A percentile compares a stretch with the other conserved stretches of the same genome.
Conservation (phyloP, 2,329 filamentous ascomycete genomes). For the Diaporthe vaccinii region DNA sequence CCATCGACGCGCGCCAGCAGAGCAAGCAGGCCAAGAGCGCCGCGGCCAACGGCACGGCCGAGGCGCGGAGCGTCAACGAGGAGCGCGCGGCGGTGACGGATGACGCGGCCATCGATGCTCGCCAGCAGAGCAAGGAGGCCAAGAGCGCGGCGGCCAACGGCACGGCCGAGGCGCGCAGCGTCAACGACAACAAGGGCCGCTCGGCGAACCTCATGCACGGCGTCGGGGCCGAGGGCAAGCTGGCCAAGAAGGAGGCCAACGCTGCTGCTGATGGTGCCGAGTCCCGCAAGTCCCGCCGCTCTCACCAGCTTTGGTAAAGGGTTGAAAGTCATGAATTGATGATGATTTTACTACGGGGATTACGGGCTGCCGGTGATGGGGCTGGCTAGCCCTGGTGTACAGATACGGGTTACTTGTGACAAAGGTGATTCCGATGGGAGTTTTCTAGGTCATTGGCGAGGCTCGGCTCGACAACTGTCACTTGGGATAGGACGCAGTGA, state of each 20-base stretch:
- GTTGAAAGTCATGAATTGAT: neutral
- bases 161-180: neutral
- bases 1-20: neutral
- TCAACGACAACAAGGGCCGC: neutral
- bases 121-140: neutral
- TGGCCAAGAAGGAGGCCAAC: neutral
- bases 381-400: neutral
- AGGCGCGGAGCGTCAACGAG: neutral
- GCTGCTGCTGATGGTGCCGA: neutral
- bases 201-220: neutral
- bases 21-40: neutral
- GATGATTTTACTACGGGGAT: neutral
- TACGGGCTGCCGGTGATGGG: too few species aligned
- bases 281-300: neutral
- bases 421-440: neutral
- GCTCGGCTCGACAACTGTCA: neutral
- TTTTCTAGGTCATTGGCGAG: neutral
- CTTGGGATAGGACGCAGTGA: too few species aligned
- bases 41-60: neutral
- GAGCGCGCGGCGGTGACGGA: neutral
- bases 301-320: neutral
- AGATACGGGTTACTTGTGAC: neutral
- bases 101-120: neutral
- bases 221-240: neutral
- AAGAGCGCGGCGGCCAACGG: neutral